phyloP scores from a whole-genome alignment of 345 rosid species.

The Carallia brachiata region DNA sequence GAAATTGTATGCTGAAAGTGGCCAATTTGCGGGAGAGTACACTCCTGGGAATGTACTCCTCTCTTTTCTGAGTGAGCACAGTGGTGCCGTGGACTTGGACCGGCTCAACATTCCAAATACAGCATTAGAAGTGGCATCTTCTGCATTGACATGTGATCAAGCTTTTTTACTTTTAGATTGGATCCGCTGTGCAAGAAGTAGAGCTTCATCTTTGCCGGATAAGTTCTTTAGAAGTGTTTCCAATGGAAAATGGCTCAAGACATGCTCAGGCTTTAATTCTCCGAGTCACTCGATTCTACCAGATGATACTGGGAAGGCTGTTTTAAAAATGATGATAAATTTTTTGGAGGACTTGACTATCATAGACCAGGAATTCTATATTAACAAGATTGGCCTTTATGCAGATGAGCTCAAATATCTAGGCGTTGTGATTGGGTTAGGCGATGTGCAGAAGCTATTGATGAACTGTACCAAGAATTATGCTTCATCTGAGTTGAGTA shows the following conservation, averaged over 20 bases:
- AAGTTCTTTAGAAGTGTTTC: neutral
- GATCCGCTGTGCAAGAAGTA: neutral
- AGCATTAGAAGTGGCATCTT: neutral
- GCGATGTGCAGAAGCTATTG: neutral
- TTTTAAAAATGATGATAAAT: constrained; percentile 1
- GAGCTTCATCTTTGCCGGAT: neutral
- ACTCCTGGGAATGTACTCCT: neutral
- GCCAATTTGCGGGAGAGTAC: constrained; percentile 4
- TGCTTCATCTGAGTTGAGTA: constrained; percentile 2
- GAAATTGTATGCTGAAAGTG: constrained; percentile 1
- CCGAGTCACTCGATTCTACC: constrained; percentile 7
- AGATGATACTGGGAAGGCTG: constrained; percentile 4
- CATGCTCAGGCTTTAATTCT: constrained; percentile 12
- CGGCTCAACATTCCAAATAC: neutral
- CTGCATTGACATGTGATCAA: neutral
- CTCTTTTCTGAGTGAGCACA: neutral
- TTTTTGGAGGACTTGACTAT: neutral
- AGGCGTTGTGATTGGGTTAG: neutral
- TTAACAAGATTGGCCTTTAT: neutral
- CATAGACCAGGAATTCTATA: constrained; percentile 3
- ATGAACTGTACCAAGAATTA: neutral
- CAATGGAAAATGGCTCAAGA: constrained; percentile 15
- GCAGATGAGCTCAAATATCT: neutral
- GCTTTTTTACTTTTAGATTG: constrained; percentile 13
- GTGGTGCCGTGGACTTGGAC: neutral